phyloP scores from a whole-genome alignment of 2,329 filamentous ascomycete species.

The Verticillium klebahnii region DNA sequence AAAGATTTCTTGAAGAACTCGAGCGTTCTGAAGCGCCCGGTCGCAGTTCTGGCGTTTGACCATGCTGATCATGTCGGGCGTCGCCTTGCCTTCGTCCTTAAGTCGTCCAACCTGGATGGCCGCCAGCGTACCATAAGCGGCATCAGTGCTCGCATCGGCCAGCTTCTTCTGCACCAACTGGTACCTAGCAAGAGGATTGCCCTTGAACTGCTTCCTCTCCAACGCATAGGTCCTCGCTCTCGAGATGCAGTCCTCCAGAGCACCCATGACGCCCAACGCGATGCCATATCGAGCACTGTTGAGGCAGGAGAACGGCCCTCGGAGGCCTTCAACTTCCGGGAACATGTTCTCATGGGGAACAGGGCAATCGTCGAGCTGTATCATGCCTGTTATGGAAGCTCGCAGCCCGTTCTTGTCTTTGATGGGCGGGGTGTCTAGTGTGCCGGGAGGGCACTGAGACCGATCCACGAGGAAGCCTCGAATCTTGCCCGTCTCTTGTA shows the following conservation, averaged over 20 bases:
- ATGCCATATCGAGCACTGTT: slow-evolving; percentile 94
- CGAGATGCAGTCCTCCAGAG: slow-evolving; percentile 84
- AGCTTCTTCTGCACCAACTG: slow-evolving; percentile 98
- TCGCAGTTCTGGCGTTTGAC: slow-evolving; percentile 98
- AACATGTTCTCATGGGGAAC: slow-evolving; percentile 93
- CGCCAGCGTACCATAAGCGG: slow-evolving; percentile 84
- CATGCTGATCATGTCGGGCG: slow-evolving; percentile 95
- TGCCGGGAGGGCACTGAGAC: slow-evolving; percentile 77
- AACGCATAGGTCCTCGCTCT: slow-evolving; percentile 83
- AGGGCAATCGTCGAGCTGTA: slow-evolving; percentile 86
- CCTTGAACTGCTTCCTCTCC: slow-evolving; percentile 93
- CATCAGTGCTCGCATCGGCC: slow-evolving; percentile 86
- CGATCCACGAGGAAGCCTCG: slow-evolving; percentile 88
- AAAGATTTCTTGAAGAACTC: slow-evolving; percentile 88
- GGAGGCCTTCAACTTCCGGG: slow-evolving; percentile 79
- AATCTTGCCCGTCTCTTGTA: slow-evolving; percentile 89
- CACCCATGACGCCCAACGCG: slow-evolving; percentile 88
- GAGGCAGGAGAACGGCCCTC: slow-evolving; percentile 86
- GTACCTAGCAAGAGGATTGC: slow-evolving; percentile 90
- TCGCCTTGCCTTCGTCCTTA: slow-evolving; percentile 83
- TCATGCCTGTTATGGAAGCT: slow-evolving; percentile 96
- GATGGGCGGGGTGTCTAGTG: slow-evolving; percentile 84
- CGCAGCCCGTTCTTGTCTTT: slow-evolving; percentile 94
- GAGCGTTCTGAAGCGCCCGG: slow-evolving; percentile 72
- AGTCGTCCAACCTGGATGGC: slow-evolving; percentile 86